Evolutionary conservation across 1,284 basidiomycete genomes (phyloP).

Genomic region (Irpex sp.): DNA sequence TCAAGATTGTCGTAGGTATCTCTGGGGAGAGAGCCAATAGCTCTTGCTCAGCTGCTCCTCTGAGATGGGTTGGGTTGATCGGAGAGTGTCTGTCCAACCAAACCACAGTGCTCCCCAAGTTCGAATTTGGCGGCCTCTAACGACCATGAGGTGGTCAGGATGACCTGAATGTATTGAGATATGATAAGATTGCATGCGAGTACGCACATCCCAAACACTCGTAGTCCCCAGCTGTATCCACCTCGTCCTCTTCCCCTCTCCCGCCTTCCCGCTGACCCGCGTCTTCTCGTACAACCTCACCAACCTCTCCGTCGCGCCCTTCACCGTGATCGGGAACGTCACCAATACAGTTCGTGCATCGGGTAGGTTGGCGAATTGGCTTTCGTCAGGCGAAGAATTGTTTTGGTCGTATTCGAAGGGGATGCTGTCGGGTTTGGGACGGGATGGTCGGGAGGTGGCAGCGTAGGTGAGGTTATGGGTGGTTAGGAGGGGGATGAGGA

Average conservation of each 20-base stretch:
- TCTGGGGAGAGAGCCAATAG: constrained; percentile 43
- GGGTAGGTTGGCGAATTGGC: constrained; percentile 45
- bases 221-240: constrained; percentile 64
- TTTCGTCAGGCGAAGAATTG: constrained; percentile 34
- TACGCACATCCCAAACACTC: constrained; percentile 58
- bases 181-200: not conserved
- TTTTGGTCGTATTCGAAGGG: constrained; percentile 45
- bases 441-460: constrained; percentile 52
- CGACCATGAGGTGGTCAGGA: not conserved
- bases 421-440: constrained; percentile 35
- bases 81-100: constrained; percentile 52
- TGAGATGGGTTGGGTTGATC: constrained; percentile 34
- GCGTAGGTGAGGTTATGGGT: constrained; percentile 42
- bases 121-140: not conserved
- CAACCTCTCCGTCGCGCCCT: constrained; percentile 39
- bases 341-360: constrained; percentile 57
- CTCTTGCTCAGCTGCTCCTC: constrained; percentile 51
- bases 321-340: constrained; percentile 53
- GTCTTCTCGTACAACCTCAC: constrained; percentile 34
- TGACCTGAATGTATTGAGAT: not conserved
- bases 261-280: constrained; percentile 14
- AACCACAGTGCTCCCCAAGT: not conserved
- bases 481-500: constrained; percentile 54
- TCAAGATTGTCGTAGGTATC: constrained; percentile 49
- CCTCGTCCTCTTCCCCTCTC: constrained; percentile 19